Percentiles rank a stretch among this genome's conserved stretches.
Conservation (phyloP, 345 rosid species). For the Cardiospermum halicacabum region DNA sequence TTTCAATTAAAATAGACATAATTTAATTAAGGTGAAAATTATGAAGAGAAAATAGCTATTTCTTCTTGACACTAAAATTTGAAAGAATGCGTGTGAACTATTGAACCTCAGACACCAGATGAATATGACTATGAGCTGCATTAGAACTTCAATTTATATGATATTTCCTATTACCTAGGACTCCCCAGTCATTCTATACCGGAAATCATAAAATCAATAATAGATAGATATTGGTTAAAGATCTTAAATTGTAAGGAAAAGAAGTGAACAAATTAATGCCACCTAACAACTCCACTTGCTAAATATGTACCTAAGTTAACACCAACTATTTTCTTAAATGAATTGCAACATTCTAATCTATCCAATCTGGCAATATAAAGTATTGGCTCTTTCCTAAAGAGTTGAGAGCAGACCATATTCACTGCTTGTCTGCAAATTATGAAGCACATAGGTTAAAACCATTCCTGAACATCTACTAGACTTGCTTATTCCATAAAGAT, state of each 20-base stretch:
- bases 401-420: neutral
- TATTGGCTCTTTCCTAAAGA: neutral
- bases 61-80: constrained; percentile 11
- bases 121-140: neutral
- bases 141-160: neutral
- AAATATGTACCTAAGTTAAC: neutral
- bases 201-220: neutral
- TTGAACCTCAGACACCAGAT: neutral
- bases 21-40: constrained; percentile 20
- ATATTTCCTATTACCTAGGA: neutral
- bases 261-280: no score
- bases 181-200: neutral
- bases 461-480: neutral
- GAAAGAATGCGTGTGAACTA: neutral
- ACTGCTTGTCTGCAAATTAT: neutral
- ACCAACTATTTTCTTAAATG: neutral
- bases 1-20: constrained; percentile 32
- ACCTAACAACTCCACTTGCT: neutral
- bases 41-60: constrained; percentile 1
- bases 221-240: neutral
- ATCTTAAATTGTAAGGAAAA: neutral
- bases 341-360: neutral
- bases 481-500: neutral
- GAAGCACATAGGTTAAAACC: neutral
- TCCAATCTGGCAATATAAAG: neutral